A percentile compares a stretch with the other conserved stretches of the same genome.
Evolutionary conservation across 805 yeast genomes (phyloP).

Genomic region (Candida adriatica): DNA sequence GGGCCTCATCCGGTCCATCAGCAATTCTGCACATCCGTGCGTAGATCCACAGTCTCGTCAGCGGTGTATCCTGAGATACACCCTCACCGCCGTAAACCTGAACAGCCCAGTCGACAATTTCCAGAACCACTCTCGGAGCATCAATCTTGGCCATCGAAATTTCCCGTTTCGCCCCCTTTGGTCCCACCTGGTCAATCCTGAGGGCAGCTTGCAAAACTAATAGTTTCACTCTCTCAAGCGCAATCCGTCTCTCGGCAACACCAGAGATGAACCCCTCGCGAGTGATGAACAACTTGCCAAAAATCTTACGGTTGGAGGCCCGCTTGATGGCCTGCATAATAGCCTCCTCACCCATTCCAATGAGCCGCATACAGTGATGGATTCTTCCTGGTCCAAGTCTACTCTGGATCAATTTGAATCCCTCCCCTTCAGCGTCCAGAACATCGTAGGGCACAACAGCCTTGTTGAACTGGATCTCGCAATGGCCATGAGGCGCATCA

Average conservation of each 20-base stretch:
- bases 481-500: slow-evolving; percentile 70
- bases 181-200: slow-evolving; percentile 44
- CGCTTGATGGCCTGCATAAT: slow-evolving; percentile 40
- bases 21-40: slow-evolving; percentile 55
- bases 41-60: slow-evolving; percentile 45
- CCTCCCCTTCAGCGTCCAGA: slow-evolving; percentile 46
- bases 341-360: slow-evolving; percentile 57
- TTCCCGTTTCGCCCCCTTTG: slow-evolving; percentile 48
- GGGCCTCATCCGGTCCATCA: slow-evolving; percentile 68
- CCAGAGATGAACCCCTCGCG: slow-evolving; percentile 44
- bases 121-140: slow-evolving; percentile 48
- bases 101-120: slow-evolving; percentile 53
- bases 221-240: slow-evolving; percentile 45
- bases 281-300: slow-evolving; percentile 41
- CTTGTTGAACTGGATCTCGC: slow-evolving; percentile 46
- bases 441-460: slow-evolving; percentile 38
- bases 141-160: slow-evolving; percentile 60
- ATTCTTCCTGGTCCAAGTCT: slow-evolving; percentile 65
- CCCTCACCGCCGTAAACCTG: slow-evolving; percentile 64
- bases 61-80: slow-evolving; percentile 51
- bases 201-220: slow-evolving; percentile 56
- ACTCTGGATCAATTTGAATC: slow-evolving; percentile 57
- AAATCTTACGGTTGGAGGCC: slow-evolving; percentile 45
- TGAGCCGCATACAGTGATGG: slow-evolving; percentile 61
- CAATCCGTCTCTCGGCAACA: slow-evolving; percentile 47